phyloP scores from a whole-genome alignment of 345 rosid species.

The Dovyalis caffra region DNA sequence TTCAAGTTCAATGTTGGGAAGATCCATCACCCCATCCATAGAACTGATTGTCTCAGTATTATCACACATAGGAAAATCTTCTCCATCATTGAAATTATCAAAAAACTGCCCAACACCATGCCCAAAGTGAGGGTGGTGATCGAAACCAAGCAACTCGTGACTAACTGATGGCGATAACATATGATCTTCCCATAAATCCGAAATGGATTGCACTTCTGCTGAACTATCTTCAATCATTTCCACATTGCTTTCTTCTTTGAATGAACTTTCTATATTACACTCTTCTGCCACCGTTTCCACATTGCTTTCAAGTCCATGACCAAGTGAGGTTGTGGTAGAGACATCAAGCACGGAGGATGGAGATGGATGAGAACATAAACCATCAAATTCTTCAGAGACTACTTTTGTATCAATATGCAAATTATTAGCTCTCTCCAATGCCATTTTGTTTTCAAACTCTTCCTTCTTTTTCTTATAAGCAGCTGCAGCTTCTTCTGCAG shows the following conservation, averaged over 20 bases:
- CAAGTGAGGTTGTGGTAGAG: conserved; percentile 6
- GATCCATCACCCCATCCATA: conserved; percentile 15
- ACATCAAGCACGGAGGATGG: conserved; percentile 54
- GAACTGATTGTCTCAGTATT: background rate
- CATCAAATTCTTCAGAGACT: conserved; percentile 8
- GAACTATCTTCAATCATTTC: background rate
- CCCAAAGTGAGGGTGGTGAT: background rate
- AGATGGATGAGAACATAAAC: conserved; percentile 26
- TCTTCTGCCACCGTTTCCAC: background rate
- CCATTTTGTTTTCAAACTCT: conserved; percentile 31
- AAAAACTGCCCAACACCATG: conserved; percentile 13
- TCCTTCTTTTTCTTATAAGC: conserved; percentile 42
- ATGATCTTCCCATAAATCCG: conserved; percentile 20
- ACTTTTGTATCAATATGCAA: background rate
- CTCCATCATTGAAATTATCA: background rate
- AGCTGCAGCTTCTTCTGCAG: conserved; percentile 51
- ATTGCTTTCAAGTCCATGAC: background rate
- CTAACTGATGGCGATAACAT: conserved; percentile 6
- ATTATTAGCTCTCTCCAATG: conserved; percentile 12
- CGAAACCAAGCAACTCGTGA: conserved; percentile 12
- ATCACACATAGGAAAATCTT: background rate
- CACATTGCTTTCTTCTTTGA: conserved; percentile 4
- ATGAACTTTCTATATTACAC: background rate
- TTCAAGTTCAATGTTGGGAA: conserved; percentile 31
- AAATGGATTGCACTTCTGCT: conserved; percentile 13